Evolutionary conservation across 306 rosid species (phyloP).

Genomic region (Vigna radiata): DNA sequence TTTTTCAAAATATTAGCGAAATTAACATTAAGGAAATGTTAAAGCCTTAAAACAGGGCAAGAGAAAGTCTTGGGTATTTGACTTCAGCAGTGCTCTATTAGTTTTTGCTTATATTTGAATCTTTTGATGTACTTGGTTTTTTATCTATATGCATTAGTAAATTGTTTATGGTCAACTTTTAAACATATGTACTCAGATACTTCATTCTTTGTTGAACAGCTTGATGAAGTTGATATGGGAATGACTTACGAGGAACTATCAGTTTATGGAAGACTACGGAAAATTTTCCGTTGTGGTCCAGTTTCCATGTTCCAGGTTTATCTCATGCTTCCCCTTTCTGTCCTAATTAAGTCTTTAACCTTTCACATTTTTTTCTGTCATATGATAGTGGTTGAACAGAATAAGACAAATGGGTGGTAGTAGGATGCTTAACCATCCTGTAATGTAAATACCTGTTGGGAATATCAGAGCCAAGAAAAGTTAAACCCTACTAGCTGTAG

Average conservation of each 20-base stretch:
- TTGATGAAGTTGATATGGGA: conserved; percentile 99
- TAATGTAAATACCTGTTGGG: neutral
- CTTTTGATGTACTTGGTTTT: conserved; percentile 13
- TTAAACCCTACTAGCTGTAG: conserved; percentile 3
- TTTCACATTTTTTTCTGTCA: conserved; percentile 17
- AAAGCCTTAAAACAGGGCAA: conserved; percentile 19
- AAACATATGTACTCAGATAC: conserved; percentile 30
- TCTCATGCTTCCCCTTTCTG: conserved; percentile 27
- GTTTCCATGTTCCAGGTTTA: conserved; percentile 93
- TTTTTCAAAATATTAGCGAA: neutral
- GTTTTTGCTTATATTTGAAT: conserved; percentile 38
- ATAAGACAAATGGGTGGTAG: conserved; percentile 6
- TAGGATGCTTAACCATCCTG: neutral
- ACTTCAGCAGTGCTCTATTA: conserved; percentile 19
- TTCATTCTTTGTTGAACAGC: conserved; percentile 55
- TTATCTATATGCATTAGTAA: conserved; percentile 1
- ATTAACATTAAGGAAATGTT: neutral
- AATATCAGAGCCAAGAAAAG: neutral
- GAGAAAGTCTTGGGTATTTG: conserved; percentile 13
- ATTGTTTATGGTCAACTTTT: conserved; percentile 20
- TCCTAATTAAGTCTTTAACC: conserved; percentile 14
- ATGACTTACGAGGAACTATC: conserved; percentile 98
- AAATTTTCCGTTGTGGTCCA: conserved; percentile 90
- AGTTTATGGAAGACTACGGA: conserved; percentile 85
- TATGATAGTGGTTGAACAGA: neutral